Percentiles rank a stretch among this genome's conserved stretches.
Evolutionary conservation across 192 early-diverging fungal genomes (phyloP).

Genomic region (Mycoemilia scoparia): DNA sequence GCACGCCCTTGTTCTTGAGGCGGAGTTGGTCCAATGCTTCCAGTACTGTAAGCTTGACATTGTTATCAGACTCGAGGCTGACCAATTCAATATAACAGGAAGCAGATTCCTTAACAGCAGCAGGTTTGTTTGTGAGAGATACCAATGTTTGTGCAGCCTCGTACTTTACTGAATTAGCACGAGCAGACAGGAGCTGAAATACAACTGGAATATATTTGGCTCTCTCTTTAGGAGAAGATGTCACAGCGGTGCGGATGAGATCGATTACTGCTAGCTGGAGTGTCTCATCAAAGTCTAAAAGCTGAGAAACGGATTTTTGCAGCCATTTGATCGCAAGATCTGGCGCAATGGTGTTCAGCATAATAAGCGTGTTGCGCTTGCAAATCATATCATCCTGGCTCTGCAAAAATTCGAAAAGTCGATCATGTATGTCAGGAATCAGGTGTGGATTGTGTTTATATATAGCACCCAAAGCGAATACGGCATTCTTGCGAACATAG

Average conservation of each 20-base stretch:
- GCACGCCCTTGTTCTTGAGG: slow-evolving; percentile 61
- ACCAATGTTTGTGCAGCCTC: slow-evolving; percentile 92
- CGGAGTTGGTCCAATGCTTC: slow-evolving; percentile 78
- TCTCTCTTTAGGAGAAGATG: slow-evolving; percentile 65
- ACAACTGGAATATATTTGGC: slow-evolving; percentile 84
- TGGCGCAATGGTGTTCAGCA: slow-evolving; percentile 65
- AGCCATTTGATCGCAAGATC: slow-evolving; percentile 72
- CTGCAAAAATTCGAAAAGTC: slow-evolving; percentile 51
- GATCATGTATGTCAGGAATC: slow-evolving; percentile 87
- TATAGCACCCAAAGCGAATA: slow-evolving; percentile 78
- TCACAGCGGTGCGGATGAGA: slow-evolving; percentile 81
- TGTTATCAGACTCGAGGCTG: slow-evolving; percentile 90
- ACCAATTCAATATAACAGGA: slow-evolving; percentile 80
- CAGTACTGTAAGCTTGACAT: slow-evolving; percentile 92
- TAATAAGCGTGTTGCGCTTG: slow-evolving; percentile 87
- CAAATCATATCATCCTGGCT: slow-evolving; percentile 80
- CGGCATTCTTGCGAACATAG: slow-evolving; percentile 97
- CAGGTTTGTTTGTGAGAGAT: slow-evolving; percentile 64
- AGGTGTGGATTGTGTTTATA: slow-evolving; percentile 79
- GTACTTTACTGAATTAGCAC: slow-evolving; percentile 84
- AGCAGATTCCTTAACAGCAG: slow-evolving; percentile 85
- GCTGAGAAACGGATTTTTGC: slow-evolving; percentile 46
- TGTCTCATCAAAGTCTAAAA: slow-evolving; percentile 72
- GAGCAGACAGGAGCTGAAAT: slow-evolving; percentile 62
- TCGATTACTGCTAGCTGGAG: slow-evolving; percentile 89